Base-by-base conservation (phyloP, 371 early-diverging fungal genomes). In the Mortierella sp. region DNA sequence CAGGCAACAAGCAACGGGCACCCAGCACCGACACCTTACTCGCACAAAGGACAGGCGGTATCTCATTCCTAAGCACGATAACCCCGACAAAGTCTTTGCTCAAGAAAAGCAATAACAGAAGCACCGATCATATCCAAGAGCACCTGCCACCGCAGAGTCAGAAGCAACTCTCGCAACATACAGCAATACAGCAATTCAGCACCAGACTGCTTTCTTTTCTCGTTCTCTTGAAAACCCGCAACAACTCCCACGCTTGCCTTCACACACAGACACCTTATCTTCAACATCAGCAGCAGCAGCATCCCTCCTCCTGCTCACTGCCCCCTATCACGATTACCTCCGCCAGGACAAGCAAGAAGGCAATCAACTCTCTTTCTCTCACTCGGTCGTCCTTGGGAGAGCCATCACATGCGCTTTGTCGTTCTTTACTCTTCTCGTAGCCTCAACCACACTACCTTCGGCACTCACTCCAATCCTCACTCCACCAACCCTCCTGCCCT, bases 161-260 rank as follows among this genome's bases (percentile, higher is more conserved):
- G 16, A 55, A 28, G 59, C 31, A 59, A 59, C 31, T 5, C 16
- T 8, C 26, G 11, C 57, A 28, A 26, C n/a, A n/a, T 10, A 54
- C n/a, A 54, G 43, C 43, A 40, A 40, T 40, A 40, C 43, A 54
- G 26, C 73, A 74, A 31, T 26, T 21, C 74, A 28, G 40, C 48
- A 51, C 3, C 51, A 31, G 11, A 48, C 51, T 59, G 34, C 74
- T 64, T 46, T 31, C 43, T 40, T 40, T 40, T 40, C 43, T 4
- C 37, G 2, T 40, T 40, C 43, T 4, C 37, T 6, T 34, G 10
- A 16, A 64, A 5, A 9, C 26, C 28, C 10, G 43, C 73, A 53
- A 73, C 73, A 73, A 43, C 74, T 64, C 64, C 64, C 64, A 64
- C 64, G 37, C 64, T 64, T 37, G 9, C 48, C 48, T 11, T 11